Base-by-base conservation (phyloP, 306 rosid genomes). In the Corylus avellana region DNA sequence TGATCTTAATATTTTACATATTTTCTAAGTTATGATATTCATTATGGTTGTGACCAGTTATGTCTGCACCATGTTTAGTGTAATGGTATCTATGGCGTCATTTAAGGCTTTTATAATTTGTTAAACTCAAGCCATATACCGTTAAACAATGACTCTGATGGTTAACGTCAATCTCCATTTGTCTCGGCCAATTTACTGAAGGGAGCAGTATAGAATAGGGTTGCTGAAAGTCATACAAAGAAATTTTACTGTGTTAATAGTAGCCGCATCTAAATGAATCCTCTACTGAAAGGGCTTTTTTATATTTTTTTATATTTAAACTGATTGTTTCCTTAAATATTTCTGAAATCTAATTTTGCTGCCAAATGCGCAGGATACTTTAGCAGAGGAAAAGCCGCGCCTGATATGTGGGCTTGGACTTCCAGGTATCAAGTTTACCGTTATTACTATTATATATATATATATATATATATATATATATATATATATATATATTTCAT, bases 321-420 rank as follows among this genome's bases (percentile, higher is more conserved):
- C 51, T 12, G 14, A 17, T 67, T 8, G 4, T 67, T 39, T 67
- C 25, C 49, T 39, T 39, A 8, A 29, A 27, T 14, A 9, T 14
- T 72, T 22, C 39, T 75, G 77, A 55, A 73, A 76, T 70, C 50
- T 74, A 42, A 86, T 58, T 44, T 47, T 73, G n/a, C 78, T 55
- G 61, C 57, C 56, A 78, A 75, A 48, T 86, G 77, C 71, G 56
- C 87, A 94, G 98, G 97, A 89, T 88, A 80, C 85, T 74, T 83
- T 95, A 85, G 91, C 89, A 70, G 91, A 85, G 78, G 90, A 90
- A 80, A 90, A 90, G 81, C 98, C 98, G 16, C 93, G 98, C 81
- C 74, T 95, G 88, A 81, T 91, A 75, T 85, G 91, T 77, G 98
- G 97, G 73, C 97, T 95, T 80, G 98, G 91, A 83, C 96, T 95